Conservation (phyloP, 108 stramenopile species). For the Nitzschia inconspicua region DNA sequence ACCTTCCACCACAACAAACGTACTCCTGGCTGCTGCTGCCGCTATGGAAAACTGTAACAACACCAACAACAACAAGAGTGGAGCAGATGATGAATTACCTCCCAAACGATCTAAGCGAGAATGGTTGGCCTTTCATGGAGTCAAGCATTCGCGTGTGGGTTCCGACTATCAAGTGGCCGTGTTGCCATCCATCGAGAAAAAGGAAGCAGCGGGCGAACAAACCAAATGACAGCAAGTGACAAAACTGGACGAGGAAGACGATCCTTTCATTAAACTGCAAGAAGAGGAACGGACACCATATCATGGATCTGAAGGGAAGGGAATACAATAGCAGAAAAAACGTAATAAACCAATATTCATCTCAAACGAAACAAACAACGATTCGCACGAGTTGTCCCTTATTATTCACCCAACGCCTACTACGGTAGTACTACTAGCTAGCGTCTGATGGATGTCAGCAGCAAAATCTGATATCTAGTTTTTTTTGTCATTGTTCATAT, state of each 20-base stretch:
- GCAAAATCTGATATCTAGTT: too few species aligned
- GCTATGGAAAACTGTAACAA: background rate
- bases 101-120: constrained; percentile 27
- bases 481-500: too few species aligned
- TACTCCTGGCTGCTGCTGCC: background rate
- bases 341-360: constrained; percentile 27
- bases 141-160: constrained; percentile 19
- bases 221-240: background rate
- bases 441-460: too few species aligned
- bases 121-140: constrained; percentile 31
- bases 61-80: background rate
- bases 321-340: too few species aligned
- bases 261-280: background rate
- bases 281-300: too few species aligned
- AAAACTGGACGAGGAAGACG: background rate
- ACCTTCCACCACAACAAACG: too few species aligned
- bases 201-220: too few species aligned
- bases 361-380: too few species aligned
- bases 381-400: too few species aligned
- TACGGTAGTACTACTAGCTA: too few species aligned
- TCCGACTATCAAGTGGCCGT: constrained; percentile 25
- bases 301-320: too few species aligned
- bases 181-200: constrained; percentile 5
- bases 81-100: background rate
- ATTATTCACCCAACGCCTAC: too few species aligned